A percentile compares a stretch with the other conserved stretches of the same genome.
phyloP scores from a whole-genome alignment of 768 basidiomycete species.

The Hygrocybe coccinea region DNA sequence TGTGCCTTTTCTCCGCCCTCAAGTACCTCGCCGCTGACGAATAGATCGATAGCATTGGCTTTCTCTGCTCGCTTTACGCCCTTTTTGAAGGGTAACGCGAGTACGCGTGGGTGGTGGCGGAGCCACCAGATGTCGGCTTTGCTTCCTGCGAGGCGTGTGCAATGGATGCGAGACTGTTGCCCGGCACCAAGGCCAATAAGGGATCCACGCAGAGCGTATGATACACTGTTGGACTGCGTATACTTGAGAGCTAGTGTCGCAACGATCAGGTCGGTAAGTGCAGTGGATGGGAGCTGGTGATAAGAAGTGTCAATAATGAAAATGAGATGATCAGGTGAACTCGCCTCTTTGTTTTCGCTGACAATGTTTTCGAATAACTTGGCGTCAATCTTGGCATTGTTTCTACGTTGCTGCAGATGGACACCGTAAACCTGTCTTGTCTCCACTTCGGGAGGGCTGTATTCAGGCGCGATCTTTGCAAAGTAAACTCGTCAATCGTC shows the following conservation, averaged over 20 bases:
- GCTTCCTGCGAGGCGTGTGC: conserved; percentile 92
- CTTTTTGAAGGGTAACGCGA: conserved; percentile 91
- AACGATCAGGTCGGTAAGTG: conserved; percentile 87
- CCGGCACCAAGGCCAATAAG: conserved; percentile 96
- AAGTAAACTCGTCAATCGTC: neutral
- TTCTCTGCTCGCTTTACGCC: conserved; percentile 97
- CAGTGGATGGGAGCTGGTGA: conserved; percentile 63
- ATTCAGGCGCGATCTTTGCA: conserved; percentile 79
- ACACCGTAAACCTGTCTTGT: conserved; percentile 96
- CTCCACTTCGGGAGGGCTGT: conserved; percentile 74
- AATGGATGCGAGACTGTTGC: conserved; percentile 98
- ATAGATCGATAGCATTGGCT: conserved; percentile 96
- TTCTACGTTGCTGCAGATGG: conserved; percentile 82
- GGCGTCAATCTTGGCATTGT: conserved; percentile 81
- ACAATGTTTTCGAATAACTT: conserved; percentile 84
- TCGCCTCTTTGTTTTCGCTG: conserved; percentile 77
- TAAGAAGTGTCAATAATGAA: neutral
- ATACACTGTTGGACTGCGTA: conserved; percentile 98
- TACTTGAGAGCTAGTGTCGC: conserved; percentile 97
- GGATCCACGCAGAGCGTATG: conserved; percentile 88
- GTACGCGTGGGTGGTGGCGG: conserved; percentile 91
- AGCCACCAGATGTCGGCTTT: conserved; percentile 99
- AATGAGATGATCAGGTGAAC: conserved; percentile 19
- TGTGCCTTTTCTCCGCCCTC: conserved; percentile 86
- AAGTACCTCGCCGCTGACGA: conserved; percentile 83